Conservation (phyloP, 106 monocot genomes). For the Acorus gramineus region DNA sequence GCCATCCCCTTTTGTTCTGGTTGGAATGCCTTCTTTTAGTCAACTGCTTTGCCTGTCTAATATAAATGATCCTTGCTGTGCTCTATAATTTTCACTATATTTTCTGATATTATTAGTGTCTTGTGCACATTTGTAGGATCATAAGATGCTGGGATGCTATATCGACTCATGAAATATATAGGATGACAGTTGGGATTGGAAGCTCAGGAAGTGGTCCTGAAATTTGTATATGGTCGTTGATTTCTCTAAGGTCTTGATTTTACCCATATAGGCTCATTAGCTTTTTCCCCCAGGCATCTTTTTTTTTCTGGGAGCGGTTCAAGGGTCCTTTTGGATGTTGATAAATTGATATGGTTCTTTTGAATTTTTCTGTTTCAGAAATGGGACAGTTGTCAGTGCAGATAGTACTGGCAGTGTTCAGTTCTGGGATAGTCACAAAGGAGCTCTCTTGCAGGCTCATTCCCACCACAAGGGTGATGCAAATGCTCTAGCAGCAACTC, state of each 20-base stretch:
- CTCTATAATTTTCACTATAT: no score
- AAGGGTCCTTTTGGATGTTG: no score
- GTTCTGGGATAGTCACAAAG: constrained; percentile 88
- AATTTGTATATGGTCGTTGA: constrained; percentile 81
- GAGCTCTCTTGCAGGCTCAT: constrained; percentile 74
- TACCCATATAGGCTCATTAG: background rate
- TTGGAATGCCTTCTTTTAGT: no score
- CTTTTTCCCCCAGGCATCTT: no score
- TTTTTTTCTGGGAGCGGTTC: no score
- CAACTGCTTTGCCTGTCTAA: no score
- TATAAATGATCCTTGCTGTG: no score
- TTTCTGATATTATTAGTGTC: no score
- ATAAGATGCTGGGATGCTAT: constrained; percentile 82
- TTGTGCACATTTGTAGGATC: constrained; percentile 31
- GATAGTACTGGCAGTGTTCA: constrained; percentile 92
- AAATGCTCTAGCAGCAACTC: constrained; percentile 62
- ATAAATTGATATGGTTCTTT: no score
- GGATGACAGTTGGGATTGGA: constrained; percentile 84
- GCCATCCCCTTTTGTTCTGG: no score
- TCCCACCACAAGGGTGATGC: constrained; percentile 83
- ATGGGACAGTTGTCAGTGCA: constrained; percentile 85
- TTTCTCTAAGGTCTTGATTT: constrained; percentile 63
- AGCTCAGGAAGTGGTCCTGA: constrained; percentile 53
- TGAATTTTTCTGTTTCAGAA: constrained; percentile 22
- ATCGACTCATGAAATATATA: constrained; percentile 55